These are phyloP conservation scores for Tremella fuciformis DNA, from an alignment of 768 basidiomycete species.

Conservation along the genomic window DNA sequence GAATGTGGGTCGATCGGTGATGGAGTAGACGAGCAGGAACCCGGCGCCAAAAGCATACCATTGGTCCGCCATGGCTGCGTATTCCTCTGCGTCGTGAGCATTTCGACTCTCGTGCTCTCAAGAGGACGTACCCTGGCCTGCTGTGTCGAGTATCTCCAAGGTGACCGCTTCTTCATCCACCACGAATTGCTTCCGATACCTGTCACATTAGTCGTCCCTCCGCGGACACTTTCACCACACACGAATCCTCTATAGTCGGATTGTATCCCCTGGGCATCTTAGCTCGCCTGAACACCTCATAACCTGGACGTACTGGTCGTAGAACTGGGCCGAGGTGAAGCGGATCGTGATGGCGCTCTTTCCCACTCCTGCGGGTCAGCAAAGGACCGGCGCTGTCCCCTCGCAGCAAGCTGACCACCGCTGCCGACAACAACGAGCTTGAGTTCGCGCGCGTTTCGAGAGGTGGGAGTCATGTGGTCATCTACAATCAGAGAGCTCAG, in stretches of 20 bases:
- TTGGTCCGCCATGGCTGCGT: slow-evolving; percentile 51
- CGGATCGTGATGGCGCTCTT: slow-evolving; percentile 54
- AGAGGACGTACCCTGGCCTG: slow-evolving; percentile 53
- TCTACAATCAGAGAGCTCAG: neutral
- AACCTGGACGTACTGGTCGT: slow-evolving; percentile 39
- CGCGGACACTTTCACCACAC: neutral
- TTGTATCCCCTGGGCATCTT: slow-evolving; percentile 53
- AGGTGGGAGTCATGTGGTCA: slow-evolving; percentile 3
- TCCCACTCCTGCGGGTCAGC: slow-evolving; percentile 44
- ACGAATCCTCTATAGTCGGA: slow-evolving; percentile 56
- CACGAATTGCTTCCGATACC: slow-evolving; percentile 54
- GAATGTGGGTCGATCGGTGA: slow-evolving; percentile 56
- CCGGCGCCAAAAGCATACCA: slow-evolving; percentile 54
- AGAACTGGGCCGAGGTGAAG: slow-evolving; percentile 54
- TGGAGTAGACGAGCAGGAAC: slow-evolving; percentile 57
- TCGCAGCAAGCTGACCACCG: slow-evolving; percentile 10
- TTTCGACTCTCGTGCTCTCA: neutral
- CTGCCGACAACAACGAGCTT: slow-evolving; percentile 18
- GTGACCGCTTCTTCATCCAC: slow-evolving; percentile 57
- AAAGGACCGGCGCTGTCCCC: no score
- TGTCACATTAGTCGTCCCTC: neutral
- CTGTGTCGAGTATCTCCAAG: slow-evolving; percentile 58
- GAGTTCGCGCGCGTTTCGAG: slow-evolving; percentile 6
- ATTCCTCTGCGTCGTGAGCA: slow-evolving; percentile 37
- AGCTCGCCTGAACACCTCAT: neutral